Percentiles rank a stretch among this genome's conserved stretches.
Conservation (phyloP, 106 monocot species). For the Dendrobium officinale region DNA sequence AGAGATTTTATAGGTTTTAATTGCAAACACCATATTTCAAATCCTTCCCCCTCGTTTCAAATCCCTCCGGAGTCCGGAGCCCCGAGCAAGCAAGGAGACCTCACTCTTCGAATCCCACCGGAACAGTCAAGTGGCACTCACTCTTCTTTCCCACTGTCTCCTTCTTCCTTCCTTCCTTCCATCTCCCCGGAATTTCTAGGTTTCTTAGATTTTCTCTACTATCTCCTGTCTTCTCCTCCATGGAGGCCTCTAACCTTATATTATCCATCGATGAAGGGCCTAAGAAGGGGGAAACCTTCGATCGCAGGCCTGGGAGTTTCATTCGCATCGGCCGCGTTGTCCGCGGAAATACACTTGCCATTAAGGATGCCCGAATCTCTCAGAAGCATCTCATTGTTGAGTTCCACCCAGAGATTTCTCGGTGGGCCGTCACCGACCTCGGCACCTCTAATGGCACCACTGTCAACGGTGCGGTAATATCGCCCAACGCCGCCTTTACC, state of each 20-base stretch:
- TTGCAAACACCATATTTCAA: too few relatives aligned
- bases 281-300: constrained; percentile 40
- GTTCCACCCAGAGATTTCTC: constrained; percentile 13
- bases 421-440: constrained; percentile 70
- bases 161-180: not conserved
- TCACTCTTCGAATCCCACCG: too few relatives aligned
- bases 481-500: constrained; percentile 19
- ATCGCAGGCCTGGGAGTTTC: constrained; percentile 25
- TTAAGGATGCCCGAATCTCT: constrained; percentile 77
- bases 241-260: constrained; percentile 16
- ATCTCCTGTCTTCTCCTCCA: not conserved
- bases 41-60: too few relatives aligned
- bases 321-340: constrained; percentile 67
- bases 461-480: constrained; percentile 40
- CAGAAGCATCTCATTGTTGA: constrained; percentile 62
- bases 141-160: not conserved
- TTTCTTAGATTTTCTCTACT: not conserved
- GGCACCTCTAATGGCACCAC: constrained; percentile 77
- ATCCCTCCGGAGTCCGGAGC: too few relatives aligned
- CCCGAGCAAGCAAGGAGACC: too few relatives aligned
- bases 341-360: constrained; percentile 66
- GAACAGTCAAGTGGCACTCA: not conserved
- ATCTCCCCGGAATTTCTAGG: not conserved
- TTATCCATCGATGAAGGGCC: constrained; percentile 54
- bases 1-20: too few relatives aligned